These are phyloP conservation scores for Calonectria fujianensis DNA, from an alignment of 2,329 filamentous ascomycete genomes.

Conservation along the genomic window DNA sequence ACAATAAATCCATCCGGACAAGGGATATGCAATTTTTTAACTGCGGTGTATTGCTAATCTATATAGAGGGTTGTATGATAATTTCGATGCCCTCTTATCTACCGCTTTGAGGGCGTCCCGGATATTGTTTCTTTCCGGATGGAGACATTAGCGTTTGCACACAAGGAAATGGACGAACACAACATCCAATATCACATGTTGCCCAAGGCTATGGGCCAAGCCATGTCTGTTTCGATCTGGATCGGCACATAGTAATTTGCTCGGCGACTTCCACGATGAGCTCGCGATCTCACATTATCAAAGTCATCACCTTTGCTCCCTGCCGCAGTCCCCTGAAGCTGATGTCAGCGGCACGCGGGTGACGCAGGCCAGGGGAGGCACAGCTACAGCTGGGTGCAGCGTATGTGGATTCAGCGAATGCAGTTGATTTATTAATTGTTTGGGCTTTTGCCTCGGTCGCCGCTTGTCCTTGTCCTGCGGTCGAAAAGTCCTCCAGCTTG, in stretches of 20 bases:
- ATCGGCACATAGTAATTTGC: neutral
- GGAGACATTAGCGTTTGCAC: neutral
- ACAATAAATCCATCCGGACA: neutral
- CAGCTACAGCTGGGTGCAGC: neutral
- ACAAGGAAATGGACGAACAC: neutral
- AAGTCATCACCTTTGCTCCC: neutral
- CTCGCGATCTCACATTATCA: neutral
- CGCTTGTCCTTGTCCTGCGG: neutral
- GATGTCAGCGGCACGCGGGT: neutral
- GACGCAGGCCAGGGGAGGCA: neutral
- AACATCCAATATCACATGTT: neutral
- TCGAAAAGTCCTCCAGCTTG: neutral
- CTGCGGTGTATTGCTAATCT: neutral
- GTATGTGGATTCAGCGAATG: neutral
- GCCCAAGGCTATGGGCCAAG: neutral
- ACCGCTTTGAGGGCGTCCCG: neutral
- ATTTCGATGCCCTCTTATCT: neutral
- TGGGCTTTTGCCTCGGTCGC: neutral
- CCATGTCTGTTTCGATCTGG: neutral
- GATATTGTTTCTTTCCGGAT: neutral
- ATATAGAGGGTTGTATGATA: neutral
- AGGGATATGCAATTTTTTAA: neutral
- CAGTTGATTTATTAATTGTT: neutral
- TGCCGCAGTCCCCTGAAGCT: neutral
- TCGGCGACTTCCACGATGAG: neutral